Base-by-base conservation (phyloP, 2,329 filamentous ascomycete species). In the Colletotrichum truncatum region DNA sequence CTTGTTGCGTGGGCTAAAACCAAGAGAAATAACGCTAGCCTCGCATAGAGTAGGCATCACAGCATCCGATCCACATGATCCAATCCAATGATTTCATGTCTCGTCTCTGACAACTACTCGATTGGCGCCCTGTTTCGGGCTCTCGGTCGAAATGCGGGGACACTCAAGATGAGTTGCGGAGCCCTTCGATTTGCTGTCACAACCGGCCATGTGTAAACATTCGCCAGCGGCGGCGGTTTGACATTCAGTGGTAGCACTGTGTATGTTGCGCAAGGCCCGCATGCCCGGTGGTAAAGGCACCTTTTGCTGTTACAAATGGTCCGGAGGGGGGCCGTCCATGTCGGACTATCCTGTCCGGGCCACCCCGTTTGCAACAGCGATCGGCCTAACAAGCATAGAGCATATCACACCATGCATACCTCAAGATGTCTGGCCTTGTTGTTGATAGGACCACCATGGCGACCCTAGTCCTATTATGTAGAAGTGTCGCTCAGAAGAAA, bases 121-220 rank as follows among this genome's bases (percentile, higher is more conserved):
- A 43, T n/a, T n/a, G 38, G 52, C 52, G 26, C 38, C 38, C 28
- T 32, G 52, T 55, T 45, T 59, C 60, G 55, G 45, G 55, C 38
- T 46, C 56, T 64, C 61, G 61, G 56, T 38, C 56, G 16, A 61
- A 54, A 61, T 64, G 56, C 61, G 61, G 61, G 46, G 46, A 48
- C 21, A 10, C n/a, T 41, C 39, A 39, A 61, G 48, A 61, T 51
- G 54, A 64, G 38, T 59, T 28, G 60, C 28, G 12, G 53, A 21
- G 12, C 21, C 14, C 21, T 10, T 48, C 61, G 61, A 48, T 48
- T 55, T 64, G 32, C 61, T 53, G 55, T 26, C 32, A 41, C 34
- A n/a, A 46, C 38, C 54, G 23, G 38, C 23, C n/a, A 36, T 26
- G 18, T n/a, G n/a, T n/a, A 46, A 53, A 39, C 55, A 52, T 14